Evolutionary conservation across 2,329 filamentous ascomycete species (phyloP), one percentile per base, ranked within the genome.

Genomic region (Nigrospora oryzae): DNA sequence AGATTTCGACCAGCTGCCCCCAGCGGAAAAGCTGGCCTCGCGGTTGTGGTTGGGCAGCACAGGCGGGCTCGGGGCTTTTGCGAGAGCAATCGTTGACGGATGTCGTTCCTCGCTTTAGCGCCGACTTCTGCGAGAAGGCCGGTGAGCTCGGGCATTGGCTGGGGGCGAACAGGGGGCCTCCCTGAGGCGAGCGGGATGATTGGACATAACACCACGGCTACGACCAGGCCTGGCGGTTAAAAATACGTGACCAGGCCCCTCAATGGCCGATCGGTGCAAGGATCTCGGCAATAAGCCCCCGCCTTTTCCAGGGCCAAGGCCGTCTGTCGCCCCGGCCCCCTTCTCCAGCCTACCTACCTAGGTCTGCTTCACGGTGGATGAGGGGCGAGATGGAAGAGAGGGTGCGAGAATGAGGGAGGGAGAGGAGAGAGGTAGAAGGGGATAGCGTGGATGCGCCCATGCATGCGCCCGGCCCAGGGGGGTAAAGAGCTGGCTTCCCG

Each of bases 131-230:
- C 54, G 53, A 50, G 49, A 56, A 48, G 51, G 51, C 49, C 53
- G 47, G 57, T 59, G 54, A 48, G 55, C 50, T 45, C 53, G 48
- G 45, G 51, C 54, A 70, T 70, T 70, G 66, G 68, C 45, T 51
- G 51, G 41, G 42, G 15, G 31, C 38, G 7, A 45, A 45, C 48
- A 51, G 56, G 57, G 59, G 59, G 54, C 47, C 46, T 28, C 37
- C 40, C 43, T 36, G 42, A 51, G 51, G 46, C 40, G 46, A 40
- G 50, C n/a, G 40, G 55, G 43, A 43, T 58, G 49, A 61, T 62
- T 61, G 59, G 59, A 41, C 49, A 42, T 52, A 48, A 52, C 40
- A 43, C 46, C 50, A 49, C 53, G 53, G 51, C 57, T 56, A 51
- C 51, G 49, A 49, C 49, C 59, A 45, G 56, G 56, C 53, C 52